phyloP scores from a whole-genome alignment of 441 rosid species.

The Cnidoscolus chayamansa region DNA sequence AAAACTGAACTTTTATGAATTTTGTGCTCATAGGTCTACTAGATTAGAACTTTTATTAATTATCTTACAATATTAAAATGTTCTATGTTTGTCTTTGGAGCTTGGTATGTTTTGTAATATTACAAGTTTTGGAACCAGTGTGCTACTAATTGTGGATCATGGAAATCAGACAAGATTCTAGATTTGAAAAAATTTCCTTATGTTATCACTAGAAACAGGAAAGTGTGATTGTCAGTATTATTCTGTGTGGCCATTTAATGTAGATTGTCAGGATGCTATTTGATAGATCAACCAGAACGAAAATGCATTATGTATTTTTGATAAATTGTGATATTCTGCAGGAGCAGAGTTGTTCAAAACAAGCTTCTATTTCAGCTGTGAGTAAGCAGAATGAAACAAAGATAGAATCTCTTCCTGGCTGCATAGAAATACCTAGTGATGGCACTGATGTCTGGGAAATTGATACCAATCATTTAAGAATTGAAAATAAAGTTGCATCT shows the following conservation, averaged over 20 bases:
- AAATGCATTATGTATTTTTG: constrained; percentile 23
- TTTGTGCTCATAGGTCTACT: background rate
- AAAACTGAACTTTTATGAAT: background rate
- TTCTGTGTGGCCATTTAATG: background rate
- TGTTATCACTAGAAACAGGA: background rate
- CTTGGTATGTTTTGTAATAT: background rate
- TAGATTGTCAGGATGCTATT: background rate
- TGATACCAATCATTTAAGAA: constrained; percentile 63
- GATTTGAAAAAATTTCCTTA: background rate
- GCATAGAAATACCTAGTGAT: constrained; percentile 83
- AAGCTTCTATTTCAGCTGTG: constrained; percentile 40
- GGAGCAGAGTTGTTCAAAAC: constrained; percentile 55
- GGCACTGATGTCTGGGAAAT: constrained; percentile 98
- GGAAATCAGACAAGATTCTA: background rate
- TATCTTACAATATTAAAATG: background rate
- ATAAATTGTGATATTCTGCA: constrained; percentile 41
- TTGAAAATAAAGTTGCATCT: constrained; percentile 75
- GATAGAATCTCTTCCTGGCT: constrained; percentile 45
- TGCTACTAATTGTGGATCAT: background rate
- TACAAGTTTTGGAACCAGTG: background rate
- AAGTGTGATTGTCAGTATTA: background rate
- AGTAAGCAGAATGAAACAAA: constrained; percentile 39
- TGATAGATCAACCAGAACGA: constrained; percentile 7
- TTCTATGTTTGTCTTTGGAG: background rate
- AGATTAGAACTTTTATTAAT: background rate